Base-by-base conservation (phyloP, 441 rosid species). In the Pelargonium cotyledonis region DNA sequence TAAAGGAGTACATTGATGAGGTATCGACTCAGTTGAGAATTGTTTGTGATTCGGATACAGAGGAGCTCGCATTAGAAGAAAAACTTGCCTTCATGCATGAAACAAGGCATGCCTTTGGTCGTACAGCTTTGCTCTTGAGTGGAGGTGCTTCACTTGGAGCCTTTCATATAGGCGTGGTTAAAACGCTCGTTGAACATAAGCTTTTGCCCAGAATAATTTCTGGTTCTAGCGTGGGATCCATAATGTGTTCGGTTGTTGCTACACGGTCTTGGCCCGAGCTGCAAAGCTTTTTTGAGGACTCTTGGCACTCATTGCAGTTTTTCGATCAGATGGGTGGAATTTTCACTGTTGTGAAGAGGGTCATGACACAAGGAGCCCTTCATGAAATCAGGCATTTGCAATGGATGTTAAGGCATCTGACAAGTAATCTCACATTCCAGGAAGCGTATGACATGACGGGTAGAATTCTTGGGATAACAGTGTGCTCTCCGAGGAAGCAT, bases 141-240 rank as follows among this genome's bases (percentile, higher is more conserved):
- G 98, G 98, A 65, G 98, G 96, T 71, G 97, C 98, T 73, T 91
- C 97, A 7, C 96, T 93, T 14, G 98, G 98, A 69, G 90, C 98
- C 16, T 88, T 88, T 79, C 97, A 93, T 63, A 82, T 83, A 0
- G 98, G 98, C 40, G 97, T 91, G 19, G 93, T 89, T 51, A 89
- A 86, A 71, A 88, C 97, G 66, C 72, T 93, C 38, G 98, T 93
- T 53, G 87, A 89, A 73, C 96, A 89, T 77, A 93, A 84, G 83
- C 90, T 91, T 70, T 47, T 93, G 62, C 98, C 98, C 21, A 84
- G 96, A 68, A 88, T 93, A 67, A 87, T 91, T 31, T 90, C 98
- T 29, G 98, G 98, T 43, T 88, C 98, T 67, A 91, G 97, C 57
- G 98, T 93, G 8, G 98, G 98, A 66, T 91, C 98, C 64, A 82